phyloP scores from a whole-genome alignment of 148 eudicot genomes.

The Pouteria glomerata region DNA sequence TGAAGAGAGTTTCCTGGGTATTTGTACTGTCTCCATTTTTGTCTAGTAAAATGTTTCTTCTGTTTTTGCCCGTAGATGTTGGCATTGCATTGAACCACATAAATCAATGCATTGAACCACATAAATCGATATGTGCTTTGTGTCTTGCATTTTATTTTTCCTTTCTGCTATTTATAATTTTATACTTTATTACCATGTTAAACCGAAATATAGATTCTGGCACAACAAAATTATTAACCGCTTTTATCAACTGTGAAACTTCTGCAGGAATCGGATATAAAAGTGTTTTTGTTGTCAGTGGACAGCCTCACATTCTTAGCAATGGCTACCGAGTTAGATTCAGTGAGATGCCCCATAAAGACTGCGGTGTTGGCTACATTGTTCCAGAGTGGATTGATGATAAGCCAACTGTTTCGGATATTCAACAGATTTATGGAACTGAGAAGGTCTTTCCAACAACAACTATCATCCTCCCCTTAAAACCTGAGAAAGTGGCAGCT shows the following conservation, averaged over 20 bases:
- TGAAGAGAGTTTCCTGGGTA: no score
- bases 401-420: constrained; percentile 18
- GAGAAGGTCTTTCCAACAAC: constrained; percentile 15
- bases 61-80: no score
- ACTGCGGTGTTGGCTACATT: constrained; percentile 35
- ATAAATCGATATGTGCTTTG: no score
- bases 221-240: no score
- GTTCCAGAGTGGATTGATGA: constrained; percentile 35
- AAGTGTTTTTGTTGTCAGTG: constrained; percentile 34
- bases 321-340: constrained; percentile 38
- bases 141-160: no score
- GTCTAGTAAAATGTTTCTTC: no score
- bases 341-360: constrained; percentile 25
- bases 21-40: no score
- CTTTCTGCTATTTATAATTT: no score
- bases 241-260: neutral
- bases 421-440: constrained; percentile 23
- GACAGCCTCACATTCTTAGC: constrained; percentile 34
- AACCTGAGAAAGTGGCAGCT: constrained; percentile 30
- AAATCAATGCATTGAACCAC: no score
- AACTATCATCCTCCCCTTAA: constrained; percentile 33
- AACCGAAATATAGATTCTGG: no score
- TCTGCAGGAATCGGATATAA: constrained; percentile 40
- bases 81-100: no score
- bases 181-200: no score